Evolutionary conservation across 495 filamentous ascomycete species (phyloP), one percentile per base, ranked within the genome.

Genomic region (Xylaria telfairii): DNA sequence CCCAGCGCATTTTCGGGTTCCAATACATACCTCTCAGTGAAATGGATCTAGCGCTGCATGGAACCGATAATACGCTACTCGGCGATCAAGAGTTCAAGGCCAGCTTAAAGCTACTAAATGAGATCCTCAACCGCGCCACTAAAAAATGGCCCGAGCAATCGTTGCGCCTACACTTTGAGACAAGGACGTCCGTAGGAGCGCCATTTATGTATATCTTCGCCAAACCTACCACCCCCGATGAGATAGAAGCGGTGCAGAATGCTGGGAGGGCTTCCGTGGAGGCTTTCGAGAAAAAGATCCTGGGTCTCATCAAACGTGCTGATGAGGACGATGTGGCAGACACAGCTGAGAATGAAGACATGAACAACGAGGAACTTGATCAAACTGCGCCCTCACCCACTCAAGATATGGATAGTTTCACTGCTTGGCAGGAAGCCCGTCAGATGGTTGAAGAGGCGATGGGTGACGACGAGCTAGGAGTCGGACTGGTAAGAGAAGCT

Each of bases 1-100:
- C 93, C 6, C 87, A 97, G 78, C 90, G 93, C 42, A 97, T 99
- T 53, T 99, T 99, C 77, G 96, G 96, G 0, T 99, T 99, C 80
- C 96, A 98, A 79, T 99, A 99, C 75, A 83, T 99, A 65, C 88
- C 89, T 67, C 79, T 97, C 17, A 74, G 85, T 1, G 96, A 98
- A 75, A 96, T 99, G 92, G 96, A 99, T 78, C 77, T 83, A 17
- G 85, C 92, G 0, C 76, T 99, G 8, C 96, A 99, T 75, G 94
- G 93, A 26, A 88, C 90, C 65, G 71, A 72, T 4, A 83, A 92
- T 72, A 85, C 83, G 0, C 74, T 78, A 0, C 82, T 97, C 39
- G 96, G 96, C n/a, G 89, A 96, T 75, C 80, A 84, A n/a, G 96
- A 99, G 73, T 98, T 97, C 81, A 90, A 89, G 72, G 65, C 92